Conservation (phyloP, 306 rosid species). For the Dryas octopetala region DNA sequence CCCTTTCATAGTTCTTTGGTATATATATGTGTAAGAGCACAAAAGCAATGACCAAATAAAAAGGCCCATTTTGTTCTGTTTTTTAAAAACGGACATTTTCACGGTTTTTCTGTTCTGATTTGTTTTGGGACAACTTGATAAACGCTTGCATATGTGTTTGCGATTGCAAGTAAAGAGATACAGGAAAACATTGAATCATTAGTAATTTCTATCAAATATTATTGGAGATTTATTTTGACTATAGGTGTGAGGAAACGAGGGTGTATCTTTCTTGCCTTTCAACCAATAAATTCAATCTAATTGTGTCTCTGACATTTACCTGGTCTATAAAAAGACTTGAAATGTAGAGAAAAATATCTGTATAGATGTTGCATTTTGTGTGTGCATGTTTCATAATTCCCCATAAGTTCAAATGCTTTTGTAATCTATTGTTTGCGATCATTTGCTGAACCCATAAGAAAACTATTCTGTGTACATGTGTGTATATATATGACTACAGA, state of each 20-base stretch:
- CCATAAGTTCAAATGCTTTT: not conserved
- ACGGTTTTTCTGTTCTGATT: not conserved
- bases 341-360: not conserved
- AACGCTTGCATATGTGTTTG: not conserved
- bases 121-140: not conserved
- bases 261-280: not conserved
- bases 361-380: not conserved
- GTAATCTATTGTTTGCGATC: not conserved
- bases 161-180: not conserved
- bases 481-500: constrained; percentile 34
- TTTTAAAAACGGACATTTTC: not conserved
- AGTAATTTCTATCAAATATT: not conserved
- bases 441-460: not conserved
- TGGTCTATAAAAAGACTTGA: not conserved
- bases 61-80: not conserved
- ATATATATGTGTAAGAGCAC: too few relatives aligned
- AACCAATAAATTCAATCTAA: not conserved
- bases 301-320: not conserved
- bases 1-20: not conserved
- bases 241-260: not conserved
- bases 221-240: not conserved
- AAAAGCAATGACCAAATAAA: not conserved
- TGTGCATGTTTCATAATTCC: not conserved
- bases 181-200: too few relatives aligned
- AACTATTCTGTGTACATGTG: not conserved